Evolutionary conservation across 371 early-diverging fungal species (phyloP), one percentile per base, ranked within the genome.

Genomic region (Rhizopus arrhizus): DNA sequence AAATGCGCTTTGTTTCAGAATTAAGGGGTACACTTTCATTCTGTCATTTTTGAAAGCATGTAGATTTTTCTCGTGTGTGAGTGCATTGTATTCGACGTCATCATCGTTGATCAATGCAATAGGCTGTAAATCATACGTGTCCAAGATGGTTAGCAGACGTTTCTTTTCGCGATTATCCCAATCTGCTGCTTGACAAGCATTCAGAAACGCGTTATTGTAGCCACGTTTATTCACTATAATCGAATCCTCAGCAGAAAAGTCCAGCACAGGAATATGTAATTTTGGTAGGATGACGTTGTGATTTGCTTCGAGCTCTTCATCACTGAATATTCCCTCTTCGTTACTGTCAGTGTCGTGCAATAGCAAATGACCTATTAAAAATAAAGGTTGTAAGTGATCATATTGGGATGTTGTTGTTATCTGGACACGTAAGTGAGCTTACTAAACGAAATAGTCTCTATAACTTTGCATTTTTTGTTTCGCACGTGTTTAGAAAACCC

Each of bases 121-220:
- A 56, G 34, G 47, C 34, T 56, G 57, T 56, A 56, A 56, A 48
- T 47, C 46, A 56, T 56, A 48, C 48, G 47, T 56, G 57, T 56
- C 48, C 57, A 56, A 47, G 57, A 56, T 56, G 38, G 47, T 33
- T 35, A 46, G 38, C 36, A 56, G 57, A 56, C 57, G 48, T 56
- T 56, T 56, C 48, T 56, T 56, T 47, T 56, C 47, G 57, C 35
- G 47, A 47, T 56, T 56, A 41, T 56, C 16, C 57, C 47, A 56
- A 56, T 56, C 47, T 56, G 57, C 36, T 56, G 57, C 57, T 56
- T 56, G 57, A 56, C 57, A 56, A 48, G 48, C 47, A 56, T 45
- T 56, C 57, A 56, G 57, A 35, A 56, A 56, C 35, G 57, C 57
- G 48, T 56, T 56, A 36, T 56, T 56, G 57, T 56, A 56, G 57